Base-by-base conservation (phyloP, 2,329 filamentous ascomycete genomes). In the Colletotrichum agaves region DNA sequence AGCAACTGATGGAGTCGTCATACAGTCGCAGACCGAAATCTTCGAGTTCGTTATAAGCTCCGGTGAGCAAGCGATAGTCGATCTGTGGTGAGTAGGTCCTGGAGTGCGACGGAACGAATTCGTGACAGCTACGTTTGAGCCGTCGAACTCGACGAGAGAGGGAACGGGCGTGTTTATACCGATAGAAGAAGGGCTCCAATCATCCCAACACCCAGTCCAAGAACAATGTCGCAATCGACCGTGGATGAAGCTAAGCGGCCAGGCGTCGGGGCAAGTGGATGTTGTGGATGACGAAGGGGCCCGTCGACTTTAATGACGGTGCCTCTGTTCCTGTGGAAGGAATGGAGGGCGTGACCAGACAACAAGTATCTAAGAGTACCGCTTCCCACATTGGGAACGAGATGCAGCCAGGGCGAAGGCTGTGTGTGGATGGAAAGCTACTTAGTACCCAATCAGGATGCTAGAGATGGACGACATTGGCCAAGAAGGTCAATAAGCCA, bases 211-310 rank as follows among this genome's bases (percentile, higher is more conserved):
- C 27, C 15, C 53, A 53, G 39, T 43, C 31, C n/a, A 47, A 46
- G 46, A 44, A n/a, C 56, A 56, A 69, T 69, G 66, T 69, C 66
- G 66, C 66, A 69, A 69, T 67, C 62, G 49, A 21, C 52, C 56
- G 37, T 33, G 35, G 19, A 44, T 37, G 39, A 50, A 62, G 44
- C 67, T 68, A 67, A 55, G 58, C 53, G 65, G 52, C 33, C 49
- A 53, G 58, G 53, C 21, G 46, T 37, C 55, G 63, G 63, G 67
- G 56, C 63, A 69, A 62, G 67, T 63, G 67, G 58, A 52, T 68
- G 63, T 63, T 33, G 58, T 63, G 58, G 64, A 63, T 60, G 58
- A 52, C 39, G 23, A 56, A 27, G 58, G 67, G 67, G 46, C 50
- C 56, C 43, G 61, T 41, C 41, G 57, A 52, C 59, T 67, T 58